Evolutionary conservation across 805 yeast genomes (phyloP).

Genomic region (Hanseniaspora meyeri): DNA sequence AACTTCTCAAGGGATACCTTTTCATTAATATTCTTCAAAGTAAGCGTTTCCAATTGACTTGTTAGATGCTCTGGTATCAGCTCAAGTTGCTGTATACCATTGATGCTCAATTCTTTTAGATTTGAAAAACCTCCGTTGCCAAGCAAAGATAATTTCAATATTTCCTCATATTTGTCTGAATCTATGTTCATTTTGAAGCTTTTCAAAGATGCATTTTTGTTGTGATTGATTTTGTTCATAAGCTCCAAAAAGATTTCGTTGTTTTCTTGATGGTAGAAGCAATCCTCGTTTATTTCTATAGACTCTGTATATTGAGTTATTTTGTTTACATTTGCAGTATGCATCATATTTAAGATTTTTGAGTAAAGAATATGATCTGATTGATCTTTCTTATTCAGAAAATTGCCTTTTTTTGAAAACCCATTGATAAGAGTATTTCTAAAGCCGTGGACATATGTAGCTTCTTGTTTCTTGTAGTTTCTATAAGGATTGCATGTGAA

Average conservation of each 20-base stretch:
- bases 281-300: neutral
- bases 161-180: neutral
- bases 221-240: neutral
- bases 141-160: neutral
- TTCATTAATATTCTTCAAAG: neutral
- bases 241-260: neutral
- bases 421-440: neutral
- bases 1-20: neutral
- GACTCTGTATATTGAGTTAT: neutral
- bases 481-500: neutral
- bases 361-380: conserved; percentile 1
- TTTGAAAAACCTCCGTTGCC: neutral
- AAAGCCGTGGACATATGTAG: neutral
- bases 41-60: neutral
- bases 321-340: neutral
- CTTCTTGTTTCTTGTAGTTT: neutral
- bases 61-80: neutral
- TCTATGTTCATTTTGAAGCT: neutral
- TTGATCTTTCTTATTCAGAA: neutral
- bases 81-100: neutral
- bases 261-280: neutral
- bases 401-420: neutral
- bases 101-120: neutral
- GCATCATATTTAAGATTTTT: neutral
- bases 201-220: neutral